Evolutionary conservation across 129 eudicot species (phyloP).

Genomic region (Flaveria robusta): DNA sequence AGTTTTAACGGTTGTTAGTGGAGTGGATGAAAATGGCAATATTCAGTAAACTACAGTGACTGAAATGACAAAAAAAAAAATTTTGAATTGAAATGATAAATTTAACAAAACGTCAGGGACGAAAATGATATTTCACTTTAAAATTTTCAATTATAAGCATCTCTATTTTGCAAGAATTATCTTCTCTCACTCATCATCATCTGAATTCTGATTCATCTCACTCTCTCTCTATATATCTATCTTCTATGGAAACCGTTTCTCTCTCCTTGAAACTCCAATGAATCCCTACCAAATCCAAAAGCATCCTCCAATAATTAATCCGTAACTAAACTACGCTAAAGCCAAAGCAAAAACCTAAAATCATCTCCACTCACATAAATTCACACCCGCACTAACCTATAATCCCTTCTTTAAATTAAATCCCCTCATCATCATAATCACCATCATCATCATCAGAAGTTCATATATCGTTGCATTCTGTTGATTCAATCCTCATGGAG

Average conservation of each 20-base stretch:
- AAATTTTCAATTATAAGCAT: no score
- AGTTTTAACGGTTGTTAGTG: no score
- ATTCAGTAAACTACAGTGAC: no score
- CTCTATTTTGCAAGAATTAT: no score
- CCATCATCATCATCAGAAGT: not conserved
- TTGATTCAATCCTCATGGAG: slow-evolving; percentile 50
- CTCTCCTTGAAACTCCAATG: slow-evolving; percentile 25
- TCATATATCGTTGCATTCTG: not conserved
- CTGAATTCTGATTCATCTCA: no score
- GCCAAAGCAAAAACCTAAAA: slow-evolving; percentile 19
- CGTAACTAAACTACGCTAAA: slow-evolving; percentile 8
- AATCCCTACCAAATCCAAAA: slow-evolving; percentile 32
- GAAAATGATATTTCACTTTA: no score
- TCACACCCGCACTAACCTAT: slow-evolving; percentile 7
- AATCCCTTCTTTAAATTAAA: not conserved
- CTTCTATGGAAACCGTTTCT: slow-evolving; percentile 4
- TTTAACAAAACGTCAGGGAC: no score
- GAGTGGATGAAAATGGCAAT: no score
- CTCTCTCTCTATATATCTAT: not conserved
- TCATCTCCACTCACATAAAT: slow-evolving; percentile 9
- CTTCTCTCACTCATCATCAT: no score
- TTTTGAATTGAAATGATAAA: no score
- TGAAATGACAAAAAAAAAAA: no score
- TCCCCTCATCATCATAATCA: not conserved
- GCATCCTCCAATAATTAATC: slow-evolving; percentile 27